These are phyloP conservation scores for Oryza glumipatula DNA, from an alignment of 176 grass and related monocot genomes.

Conservation along the genomic window DNA sequence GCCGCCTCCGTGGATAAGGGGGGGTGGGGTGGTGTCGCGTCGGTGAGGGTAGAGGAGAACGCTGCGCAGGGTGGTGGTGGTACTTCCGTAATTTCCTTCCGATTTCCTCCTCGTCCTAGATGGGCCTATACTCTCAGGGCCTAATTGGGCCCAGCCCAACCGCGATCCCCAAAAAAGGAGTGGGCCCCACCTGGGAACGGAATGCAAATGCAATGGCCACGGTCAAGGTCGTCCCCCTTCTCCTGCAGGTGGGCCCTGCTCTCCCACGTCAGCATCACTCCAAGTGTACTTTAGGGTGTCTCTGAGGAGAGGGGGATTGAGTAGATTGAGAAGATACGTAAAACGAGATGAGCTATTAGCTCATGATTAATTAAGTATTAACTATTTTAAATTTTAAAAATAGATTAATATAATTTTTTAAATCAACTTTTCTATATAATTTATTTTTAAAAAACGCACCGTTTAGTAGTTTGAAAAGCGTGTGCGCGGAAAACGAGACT, in stretches of 20 bases:
- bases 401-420: too few relatives aligned
- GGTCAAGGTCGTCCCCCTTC: slow-evolving; percentile 6
- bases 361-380: too few relatives aligned
- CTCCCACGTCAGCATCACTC: slow-evolving; percentile 41
- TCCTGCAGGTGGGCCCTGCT: background rate
- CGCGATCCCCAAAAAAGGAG: background rate
- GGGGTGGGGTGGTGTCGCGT: background rate
- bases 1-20: slow-evolving; percentile 22
- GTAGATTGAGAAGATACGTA: too few relatives aligned
- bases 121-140: background rate
- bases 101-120: background rate
- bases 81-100: background rate
- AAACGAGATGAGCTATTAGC: too few relatives aligned
- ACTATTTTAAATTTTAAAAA: too few relatives aligned
- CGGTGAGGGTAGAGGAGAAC: slow-evolving; percentile 1
- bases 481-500: too few relatives aligned
- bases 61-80: background rate
- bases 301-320: too few relatives aligned
- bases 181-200: background rate
- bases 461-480: too few relatives aligned
- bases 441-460: too few relatives aligned
- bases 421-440: too few relatives aligned
- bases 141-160: background rate
- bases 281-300: background rate
- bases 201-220: background rate